Base-by-base conservation (phyloP, 345 rosid genomes). In the Geranium brycei region DNA sequence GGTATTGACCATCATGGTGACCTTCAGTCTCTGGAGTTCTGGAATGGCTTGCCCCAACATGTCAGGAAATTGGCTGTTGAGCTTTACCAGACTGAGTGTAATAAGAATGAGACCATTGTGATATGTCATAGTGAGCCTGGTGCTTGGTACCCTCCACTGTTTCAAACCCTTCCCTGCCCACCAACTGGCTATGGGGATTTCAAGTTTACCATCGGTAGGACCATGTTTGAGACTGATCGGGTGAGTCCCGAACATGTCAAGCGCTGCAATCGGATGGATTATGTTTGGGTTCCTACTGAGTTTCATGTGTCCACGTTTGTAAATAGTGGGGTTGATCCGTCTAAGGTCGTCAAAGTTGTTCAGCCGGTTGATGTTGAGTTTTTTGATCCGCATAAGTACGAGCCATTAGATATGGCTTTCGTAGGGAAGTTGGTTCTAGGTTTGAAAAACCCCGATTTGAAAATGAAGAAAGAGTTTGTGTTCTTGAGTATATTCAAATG, bases 101-200 rank as follows among this genome's bases (percentile, higher is more conserved):
- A 57, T 14, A 63, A 68, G 16, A 81, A 85, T 69, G 83, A 82
- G 76, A 91, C 91, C 51, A 65, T 88, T 53, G 93, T 88, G 23
- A 71, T 91, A 17, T 91, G 97, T 69, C 96, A 88, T 62, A 91
- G 97, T 63, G 96, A 88, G 78, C 97, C 96, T 41, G 91, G 97
- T 59, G 97, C 95, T 70, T 88, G 97, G 96, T 70, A 86, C 63
- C 96, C 97, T 0, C 91, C 96, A 10, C 71, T 91, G 79, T 91
- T 86, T 58, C 69, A 91, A 64, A 91, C 95, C 1, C 69, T 76
- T 58, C 95, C 91, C 63, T 91, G 96, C 70, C 95, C 95, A 16
- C 96, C 88, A 2, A 62, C 71, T 30, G 96, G 85, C 47, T 88
- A 86, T 65, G 73, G 55, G 8, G 71, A 72, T 58, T 82, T 75